Base-by-base conservation (phyloP, 176 grass and related monocot genomes). In the Paspalum notatum region DNA sequence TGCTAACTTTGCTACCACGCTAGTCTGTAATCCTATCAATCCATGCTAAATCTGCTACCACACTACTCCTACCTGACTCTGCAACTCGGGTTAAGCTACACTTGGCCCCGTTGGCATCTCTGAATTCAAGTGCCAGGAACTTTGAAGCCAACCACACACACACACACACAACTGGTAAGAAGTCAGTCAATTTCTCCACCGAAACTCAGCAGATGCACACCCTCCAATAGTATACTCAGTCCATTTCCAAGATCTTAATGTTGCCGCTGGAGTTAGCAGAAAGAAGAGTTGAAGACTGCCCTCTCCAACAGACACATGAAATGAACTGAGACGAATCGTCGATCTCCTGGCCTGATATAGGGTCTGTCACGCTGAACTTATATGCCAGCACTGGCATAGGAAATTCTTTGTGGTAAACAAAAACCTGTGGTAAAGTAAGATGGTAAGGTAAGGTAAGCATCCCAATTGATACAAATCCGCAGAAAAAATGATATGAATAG, bases 221-320 rank as follows among this genome's bases (percentile, higher is more conserved):
- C 41, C 14, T 61, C 32, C 1, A 32, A 32, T 32, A 32, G 32
- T 4, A 11, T 25, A 1, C 59, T 84, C 72, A 99, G 69, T 91
- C 96, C 96, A 99, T 95, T 82, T 99, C 92, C 86, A 99, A 84
- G 63, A 99, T 74, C 77, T 93, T 95, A 76, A 99, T 91, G 62
- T 93, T 95, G 22, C 96, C 96, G 18, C 90, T 93, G 37, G 96
- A 99, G 83, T 94, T 99, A 52, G 90, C 96, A 50, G 87, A 94
- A 78, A 99, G 91, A 68, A 99, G 88, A 27, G 79, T 95, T 14
- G 92, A 84, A 49, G 92, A 93, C 57, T 92, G 84, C 62, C 90
- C 96, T 58, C 88, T 86, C 96, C 96, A 99, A 45, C 92, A 99
- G 59, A 99, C 90, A 27, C 88, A 95, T 39, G 96, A 99, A 82